A percentile compares a stretch with the other conserved stretches of the same genome.
phyloP scores from a whole-genome alignment of 2,329 filamentous ascomycete species.

The Dothideomycetes sp. region DNA sequence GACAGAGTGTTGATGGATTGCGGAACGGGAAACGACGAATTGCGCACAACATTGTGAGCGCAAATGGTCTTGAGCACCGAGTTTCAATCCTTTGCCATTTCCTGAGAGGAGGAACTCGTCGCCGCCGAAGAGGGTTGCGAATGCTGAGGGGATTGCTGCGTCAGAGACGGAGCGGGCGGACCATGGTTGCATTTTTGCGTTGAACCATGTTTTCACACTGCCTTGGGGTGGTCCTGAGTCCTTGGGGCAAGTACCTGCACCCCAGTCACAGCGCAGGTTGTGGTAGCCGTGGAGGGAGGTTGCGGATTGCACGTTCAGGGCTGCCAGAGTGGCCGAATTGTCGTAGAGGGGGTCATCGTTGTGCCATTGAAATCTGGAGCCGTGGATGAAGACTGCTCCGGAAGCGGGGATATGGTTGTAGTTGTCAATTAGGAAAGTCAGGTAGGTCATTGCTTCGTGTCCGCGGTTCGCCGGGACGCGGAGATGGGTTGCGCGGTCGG shows the following conservation, averaged over 20 bases:
- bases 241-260: slow-evolving; percentile 31
- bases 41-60: slow-evolving; percentile 36
- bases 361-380: slow-evolving; percentile 48
- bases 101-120: slow-evolving; percentile 9
- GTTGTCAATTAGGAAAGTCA: slow-evolving; percentile 51
- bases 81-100: slow-evolving; percentile 32
- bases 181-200: slow-evolving; percentile 19
- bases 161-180: slow-evolving; percentile 20
- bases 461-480: slow-evolving; percentile 44
- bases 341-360: slow-evolving; percentile 45
- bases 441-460: slow-evolving; percentile 53
- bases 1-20: slow-evolving; percentile 40
- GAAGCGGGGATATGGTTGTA: slow-evolving; percentile 48
- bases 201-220: slow-evolving; percentile 32
- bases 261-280: slow-evolving; percentile 45
- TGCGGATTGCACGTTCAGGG: slow-evolving; percentile 32
- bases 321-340: slow-evolving; percentile 32
- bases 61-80: slow-evolving; percentile 31
- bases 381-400: slow-evolving; percentile 51
- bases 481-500: slow-evolving; percentile 25
- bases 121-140: slow-evolving; percentile 26
- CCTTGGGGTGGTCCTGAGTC: slow-evolving; percentile 19
- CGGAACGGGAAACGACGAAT: slow-evolving; percentile 50
- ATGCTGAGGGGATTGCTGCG: slow-evolving; percentile 43
- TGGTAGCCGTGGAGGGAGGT: slow-evolving; percentile 35